Conservation (phyloP, 192 early-diverging fungal genomes). For the Podila verticillata region DNA sequence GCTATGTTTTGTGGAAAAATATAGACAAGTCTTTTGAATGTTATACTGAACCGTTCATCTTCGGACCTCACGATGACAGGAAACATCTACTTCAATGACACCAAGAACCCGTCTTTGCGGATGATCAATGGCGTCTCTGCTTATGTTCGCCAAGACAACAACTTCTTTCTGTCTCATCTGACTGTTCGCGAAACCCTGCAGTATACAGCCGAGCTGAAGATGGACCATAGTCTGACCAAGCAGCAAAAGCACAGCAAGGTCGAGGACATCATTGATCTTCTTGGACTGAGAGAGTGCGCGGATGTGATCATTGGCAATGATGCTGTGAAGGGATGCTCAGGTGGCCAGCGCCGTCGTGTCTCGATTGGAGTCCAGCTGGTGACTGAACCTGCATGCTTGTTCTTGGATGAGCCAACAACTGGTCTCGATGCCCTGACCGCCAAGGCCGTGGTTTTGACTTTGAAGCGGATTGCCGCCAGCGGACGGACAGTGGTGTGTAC, state of each 20-base stretch:
- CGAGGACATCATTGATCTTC: constrained; percentile 47
- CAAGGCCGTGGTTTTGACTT: constrained; percentile 39
- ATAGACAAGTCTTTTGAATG: constrained; percentile 43
- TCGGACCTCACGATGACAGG: constrained; percentile 23
- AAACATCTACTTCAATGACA: constrained; percentile 36
- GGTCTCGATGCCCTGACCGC: constrained; percentile 46
- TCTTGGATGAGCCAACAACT: constrained; percentile 45
- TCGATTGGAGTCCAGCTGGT: constrained; percentile 45
- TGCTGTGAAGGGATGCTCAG: constrained; percentile 42
- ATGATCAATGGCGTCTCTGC: constrained; percentile 38
- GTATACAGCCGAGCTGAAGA: constrained; percentile 79
- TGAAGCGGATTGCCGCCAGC: constrained; percentile 43
- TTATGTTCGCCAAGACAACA: constrained; percentile 49
- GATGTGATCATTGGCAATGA: constrained; percentile 41
- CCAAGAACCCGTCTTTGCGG: constrained; percentile 31
- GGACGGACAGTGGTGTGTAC: constrained; percentile 79
- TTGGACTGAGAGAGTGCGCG: constrained; percentile 39
- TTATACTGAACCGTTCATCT: constrained; percentile 20
- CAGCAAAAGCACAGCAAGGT: constrained; percentile 32
- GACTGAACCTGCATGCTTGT: constrained; percentile 45
- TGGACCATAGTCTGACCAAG: constrained; percentile 47
- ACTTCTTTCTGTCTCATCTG: constrained; percentile 60
- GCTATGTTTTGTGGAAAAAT: too few species aligned
- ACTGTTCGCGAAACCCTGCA: constrained; percentile 84
- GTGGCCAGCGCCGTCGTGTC: constrained; percentile 45